Conservation (phyloP, 768 basidiomycete species). For the Cyclocybe aegerita region DNA sequence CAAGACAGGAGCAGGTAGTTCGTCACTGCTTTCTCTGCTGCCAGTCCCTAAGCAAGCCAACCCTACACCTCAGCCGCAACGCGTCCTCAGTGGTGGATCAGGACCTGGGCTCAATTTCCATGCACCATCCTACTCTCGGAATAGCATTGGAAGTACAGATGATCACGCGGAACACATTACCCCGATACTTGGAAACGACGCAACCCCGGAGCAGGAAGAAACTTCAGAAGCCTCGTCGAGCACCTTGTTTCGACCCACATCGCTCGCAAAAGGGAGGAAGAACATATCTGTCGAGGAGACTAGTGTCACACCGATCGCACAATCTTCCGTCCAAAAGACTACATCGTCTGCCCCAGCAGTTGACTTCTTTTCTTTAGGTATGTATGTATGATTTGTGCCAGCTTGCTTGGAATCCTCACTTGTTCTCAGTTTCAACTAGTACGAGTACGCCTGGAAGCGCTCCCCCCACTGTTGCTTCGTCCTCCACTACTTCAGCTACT, state of each 20-base stretch:
- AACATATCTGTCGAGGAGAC: slow-evolving; percentile 56
- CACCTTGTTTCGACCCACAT: slow-evolving; percentile 57
- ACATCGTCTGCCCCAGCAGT: slow-evolving; percentile 32
- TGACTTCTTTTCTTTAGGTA: slow-evolving; percentile 74
- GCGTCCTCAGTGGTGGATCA: slow-evolving; percentile 64
- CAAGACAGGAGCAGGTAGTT: slow-evolving; percentile 58
- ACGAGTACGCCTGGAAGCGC: slow-evolving; percentile 7
- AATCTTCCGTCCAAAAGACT: slow-evolving; percentile 13
- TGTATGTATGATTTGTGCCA: slow-evolving; percentile 14
- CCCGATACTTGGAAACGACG: slow-evolving; percentile 7
- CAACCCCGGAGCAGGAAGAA: slow-evolving; percentile 5
- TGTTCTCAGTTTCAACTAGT: slow-evolving; percentile 15
- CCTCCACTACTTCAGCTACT: slow-evolving; percentile 31
- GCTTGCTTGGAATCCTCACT: slow-evolving; percentile 4
- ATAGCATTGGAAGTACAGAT: not conserved
- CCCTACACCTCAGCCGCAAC: slow-evolving; percentile 41
- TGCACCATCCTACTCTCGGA: slow-evolving; percentile 17
- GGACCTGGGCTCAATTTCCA: slow-evolving; percentile 66
- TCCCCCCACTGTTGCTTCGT: slow-evolving; percentile 14
- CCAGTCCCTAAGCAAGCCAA: slow-evolving; percentile 67
- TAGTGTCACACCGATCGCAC: slow-evolving; percentile 10
- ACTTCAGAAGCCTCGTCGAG: slow-evolving; percentile 23
- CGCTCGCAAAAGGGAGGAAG: slow-evolving; percentile 55
- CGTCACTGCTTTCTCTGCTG: slow-evolving; percentile 69
- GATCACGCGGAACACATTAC: too few species aligned